A percentile compares a stretch with the other conserved stretches of the same genome.
Evolutionary conservation across 225 moss, liverwort and hornwort species (phyloP).

Genomic region (Lunularia cruciata): DNA sequence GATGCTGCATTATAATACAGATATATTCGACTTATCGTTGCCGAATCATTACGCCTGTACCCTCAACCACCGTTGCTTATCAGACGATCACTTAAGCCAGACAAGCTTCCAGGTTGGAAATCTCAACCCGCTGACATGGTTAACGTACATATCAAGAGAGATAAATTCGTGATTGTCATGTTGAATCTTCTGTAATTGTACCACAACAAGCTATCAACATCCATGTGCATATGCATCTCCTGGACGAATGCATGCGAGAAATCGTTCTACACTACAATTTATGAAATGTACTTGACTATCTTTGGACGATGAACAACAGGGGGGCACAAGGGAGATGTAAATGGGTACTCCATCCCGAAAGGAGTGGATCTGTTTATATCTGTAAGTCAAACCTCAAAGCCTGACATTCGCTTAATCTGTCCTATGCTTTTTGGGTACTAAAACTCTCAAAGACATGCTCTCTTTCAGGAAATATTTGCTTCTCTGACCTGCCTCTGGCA

Average conservation of each 20-base stretch:
- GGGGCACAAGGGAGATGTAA: slow-evolving; percentile 73
- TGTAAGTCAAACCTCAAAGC: slow-evolving; percentile 45
- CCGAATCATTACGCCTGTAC: slow-evolving; percentile 88
- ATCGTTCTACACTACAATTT: too few relatives aligned
- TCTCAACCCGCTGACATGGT: background rate
- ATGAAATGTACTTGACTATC: too few relatives aligned
- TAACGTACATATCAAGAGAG: background rate
- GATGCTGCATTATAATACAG: slow-evolving; percentile 37
- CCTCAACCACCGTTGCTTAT: slow-evolving; percentile 98
- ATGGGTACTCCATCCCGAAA: slow-evolving; percentile 75
- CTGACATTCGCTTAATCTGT: background rate
- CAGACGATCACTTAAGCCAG: slow-evolving; percentile 77
- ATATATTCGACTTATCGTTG: slow-evolving; percentile 75
- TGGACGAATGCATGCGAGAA: too few relatives aligned
- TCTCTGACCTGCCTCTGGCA: too few relatives aligned
- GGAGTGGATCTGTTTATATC: slow-evolving; percentile 89
- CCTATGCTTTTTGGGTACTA: background rate
- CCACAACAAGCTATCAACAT: too few relatives aligned
- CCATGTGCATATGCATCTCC: too few relatives aligned
- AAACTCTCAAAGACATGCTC: too few relatives aligned
- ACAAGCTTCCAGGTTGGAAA: slow-evolving; percentile 75
- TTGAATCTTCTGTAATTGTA: too few relatives aligned
- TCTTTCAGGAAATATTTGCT: background rate
- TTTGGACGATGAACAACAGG: slow-evolving; percentile 41
- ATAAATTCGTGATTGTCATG: too few relatives aligned